These are phyloP conservation scores for Pisolithus tinctorius DNA, from an alignment of 768 basidiomycete species.

Conservation along the genomic window DNA sequence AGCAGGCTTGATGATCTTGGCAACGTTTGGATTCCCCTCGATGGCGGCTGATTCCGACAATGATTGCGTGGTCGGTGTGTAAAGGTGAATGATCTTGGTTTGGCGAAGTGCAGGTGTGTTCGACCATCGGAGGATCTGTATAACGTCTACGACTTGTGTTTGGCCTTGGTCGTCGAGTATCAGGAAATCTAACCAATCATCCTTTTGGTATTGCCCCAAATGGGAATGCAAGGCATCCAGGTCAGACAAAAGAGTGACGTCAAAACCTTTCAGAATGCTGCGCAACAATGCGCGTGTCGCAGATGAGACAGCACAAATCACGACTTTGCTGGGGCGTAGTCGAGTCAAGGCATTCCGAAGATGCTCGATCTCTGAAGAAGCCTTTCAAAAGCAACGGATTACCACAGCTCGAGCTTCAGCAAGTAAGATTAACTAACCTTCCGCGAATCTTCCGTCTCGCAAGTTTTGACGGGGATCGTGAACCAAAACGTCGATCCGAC, in stretches of 20 bases:
- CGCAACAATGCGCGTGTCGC: slow-evolving; percentile 50
- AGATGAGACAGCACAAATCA: slow-evolving; percentile 54
- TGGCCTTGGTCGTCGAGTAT: slow-evolving; percentile 65
- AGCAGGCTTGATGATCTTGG: slow-evolving; percentile 69
- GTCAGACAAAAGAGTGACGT: slow-evolving; percentile 36
- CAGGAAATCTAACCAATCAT: slow-evolving; percentile 49
- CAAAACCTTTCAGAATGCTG: slow-evolving; percentile 52
- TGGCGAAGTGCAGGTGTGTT: slow-evolving; percentile 34
- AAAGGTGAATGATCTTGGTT: slow-evolving; percentile 64
- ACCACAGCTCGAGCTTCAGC: neutral
- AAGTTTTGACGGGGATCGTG: slow-evolving; percentile 59
- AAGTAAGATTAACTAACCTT: slow-evolving; percentile 32
- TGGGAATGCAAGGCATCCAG: slow-evolving; percentile 40
- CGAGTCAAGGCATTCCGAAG: slow-evolving; percentile 42
- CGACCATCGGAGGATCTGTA: slow-evolving; percentile 39
- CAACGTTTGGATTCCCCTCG: slow-evolving; percentile 46
- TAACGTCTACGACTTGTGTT: slow-evolving; percentile 48
- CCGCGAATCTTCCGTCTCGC: slow-evolving; percentile 47
- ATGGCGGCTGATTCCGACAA: slow-evolving; percentile 41
- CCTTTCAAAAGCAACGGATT: slow-evolving; percentile 25
- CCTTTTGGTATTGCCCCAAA: slow-evolving; percentile 28
- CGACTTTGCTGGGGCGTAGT: slow-evolving; percentile 40
- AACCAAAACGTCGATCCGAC: slow-evolving; percentile 70
- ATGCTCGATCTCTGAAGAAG: slow-evolving; percentile 38
- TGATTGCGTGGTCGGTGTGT: slow-evolving; percentile 59